phyloP scores from a whole-genome alignment of 768 basidiomycete genomes.

The Sporobolomyces phaffii region DNA sequence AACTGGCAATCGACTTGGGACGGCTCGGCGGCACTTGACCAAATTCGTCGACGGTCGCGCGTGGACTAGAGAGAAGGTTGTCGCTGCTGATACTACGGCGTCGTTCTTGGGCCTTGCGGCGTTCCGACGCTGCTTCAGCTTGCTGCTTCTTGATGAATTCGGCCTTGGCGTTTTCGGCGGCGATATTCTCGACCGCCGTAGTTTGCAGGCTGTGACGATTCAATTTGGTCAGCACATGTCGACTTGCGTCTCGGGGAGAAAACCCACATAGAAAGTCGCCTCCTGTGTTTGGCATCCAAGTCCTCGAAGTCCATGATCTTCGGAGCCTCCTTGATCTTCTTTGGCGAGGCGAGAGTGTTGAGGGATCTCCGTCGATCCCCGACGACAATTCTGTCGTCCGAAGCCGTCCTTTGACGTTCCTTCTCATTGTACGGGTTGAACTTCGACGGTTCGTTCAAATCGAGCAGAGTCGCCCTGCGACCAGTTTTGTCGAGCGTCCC shows the following conservation, averaged over 20 bases:
- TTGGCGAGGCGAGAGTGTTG: background rate
- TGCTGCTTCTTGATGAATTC: background rate
- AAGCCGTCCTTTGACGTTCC: background rate
- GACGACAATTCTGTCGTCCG: slow-evolving; percentile 12
- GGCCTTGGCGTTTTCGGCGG: slow-evolving; percentile 5
- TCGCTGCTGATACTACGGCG: slow-evolving; percentile 10
- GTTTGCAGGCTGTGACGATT: slow-evolving; percentile 9
- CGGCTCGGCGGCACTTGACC: background rate
- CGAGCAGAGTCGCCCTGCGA: slow-evolving; percentile 13
- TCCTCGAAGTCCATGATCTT: slow-evolving; percentile 34
- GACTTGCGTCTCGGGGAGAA: background rate
- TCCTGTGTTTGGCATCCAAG: slow-evolving; percentile 30
- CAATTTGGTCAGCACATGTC: background rate
- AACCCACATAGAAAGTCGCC: slow-evolving; percentile 27
- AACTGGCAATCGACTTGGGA: slow-evolving; percentile 3
- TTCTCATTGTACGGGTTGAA: slow-evolving; percentile 22
- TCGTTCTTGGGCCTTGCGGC: slow-evolving; percentile 2
- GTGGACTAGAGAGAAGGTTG: background rate
- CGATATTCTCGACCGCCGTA: slow-evolving; percentile 5
- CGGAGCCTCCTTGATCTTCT: slow-evolving; percentile 5
- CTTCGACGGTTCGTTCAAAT: slow-evolving; percentile 9
- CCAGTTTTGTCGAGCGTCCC: background rate
- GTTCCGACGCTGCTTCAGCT: slow-evolving; percentile 3
- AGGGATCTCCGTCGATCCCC: slow-evolving; percentile 15
- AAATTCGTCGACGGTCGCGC: background rate